A percentile compares a stretch with the other conserved stretches of the same genome.
Evolutionary conservation across 192 early-diverging fungal genomes (phyloP).

Genomic region (Allomyces arbusculus): DNA sequence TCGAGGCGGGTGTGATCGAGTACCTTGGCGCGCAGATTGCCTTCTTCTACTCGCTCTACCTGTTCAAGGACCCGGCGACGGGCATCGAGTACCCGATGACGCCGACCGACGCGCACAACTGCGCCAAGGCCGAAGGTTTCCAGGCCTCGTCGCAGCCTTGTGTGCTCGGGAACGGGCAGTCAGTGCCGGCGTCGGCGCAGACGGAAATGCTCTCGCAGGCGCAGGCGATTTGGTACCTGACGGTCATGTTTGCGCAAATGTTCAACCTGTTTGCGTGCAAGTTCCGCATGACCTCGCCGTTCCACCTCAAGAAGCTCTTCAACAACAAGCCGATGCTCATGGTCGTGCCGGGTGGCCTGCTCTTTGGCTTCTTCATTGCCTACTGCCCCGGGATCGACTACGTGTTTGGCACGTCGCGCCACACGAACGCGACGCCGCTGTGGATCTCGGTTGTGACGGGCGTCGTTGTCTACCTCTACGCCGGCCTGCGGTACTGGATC

Average conservation of each 20-base stretch:
- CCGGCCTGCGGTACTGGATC: neutral
- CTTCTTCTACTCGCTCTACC: slow-evolving; percentile 64
- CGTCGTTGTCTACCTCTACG: neutral
- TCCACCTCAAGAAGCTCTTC: slow-evolving; percentile 58
- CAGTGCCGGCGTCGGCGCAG: slow-evolving; percentile 29
- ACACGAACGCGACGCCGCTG: neutral
- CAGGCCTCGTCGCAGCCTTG: slow-evolving; percentile 7
- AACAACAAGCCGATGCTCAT: slow-evolving; percentile 46
- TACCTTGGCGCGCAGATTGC: slow-evolving; percentile 41
- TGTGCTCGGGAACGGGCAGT: slow-evolving; percentile 10
- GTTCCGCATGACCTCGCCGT: slow-evolving; percentile 49
- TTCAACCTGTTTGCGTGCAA: slow-evolving; percentile 93
- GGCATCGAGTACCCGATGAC: slow-evolving; percentile 18
- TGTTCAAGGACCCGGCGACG: slow-evolving; percentile 25
- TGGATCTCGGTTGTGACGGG: neutral
- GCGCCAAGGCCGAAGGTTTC: slow-evolving; percentile 11
- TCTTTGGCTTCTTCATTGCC: neutral
- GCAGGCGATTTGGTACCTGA: slow-evolving; percentile 55
- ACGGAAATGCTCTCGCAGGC: slow-evolving; percentile 49
- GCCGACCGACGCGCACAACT: slow-evolving; percentile 16
- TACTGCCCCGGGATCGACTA: neutral
- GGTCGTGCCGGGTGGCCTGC: neutral
- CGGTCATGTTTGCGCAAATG: slow-evolving; percentile 68
- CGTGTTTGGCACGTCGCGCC: neutral
- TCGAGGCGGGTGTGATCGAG: slow-evolving; percentile 69